Evolutionary conservation across 352 stramenopile genomes (phyloP).

Genomic region (Phytophthora ohioensis): DNA sequence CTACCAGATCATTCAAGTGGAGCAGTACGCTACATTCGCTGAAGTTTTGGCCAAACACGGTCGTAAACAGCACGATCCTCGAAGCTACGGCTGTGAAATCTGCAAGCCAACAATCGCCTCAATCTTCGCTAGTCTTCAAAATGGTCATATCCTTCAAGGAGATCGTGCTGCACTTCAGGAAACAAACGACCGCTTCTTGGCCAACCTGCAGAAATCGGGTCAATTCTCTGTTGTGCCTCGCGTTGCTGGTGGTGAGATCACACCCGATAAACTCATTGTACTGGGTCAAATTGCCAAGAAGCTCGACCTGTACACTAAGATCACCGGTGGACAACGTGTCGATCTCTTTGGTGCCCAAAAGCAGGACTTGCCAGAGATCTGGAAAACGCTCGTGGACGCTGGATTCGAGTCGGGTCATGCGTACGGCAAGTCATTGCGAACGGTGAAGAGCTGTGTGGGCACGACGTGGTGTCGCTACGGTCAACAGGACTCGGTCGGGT

Average conservation of each 20-base stretch:
- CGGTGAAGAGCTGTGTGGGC: constrained; percentile 94
- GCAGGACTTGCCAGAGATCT: constrained; percentile 92
- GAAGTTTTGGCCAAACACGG: constrained; percentile 89
- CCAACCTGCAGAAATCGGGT: constrained; percentile 94
- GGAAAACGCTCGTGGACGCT: constrained; percentile 90
- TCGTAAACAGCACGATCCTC: constrained; percentile 48
- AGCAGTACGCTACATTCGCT: constrained; percentile 88
- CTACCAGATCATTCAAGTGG: constrained; percentile 87
- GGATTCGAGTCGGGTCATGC: constrained; percentile 94
- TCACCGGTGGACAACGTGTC: constrained; percentile 94
- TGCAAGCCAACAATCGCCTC: constrained; percentile 93
- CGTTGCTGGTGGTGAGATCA: constrained; percentile 92
- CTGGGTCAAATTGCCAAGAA: constrained; percentile 90
- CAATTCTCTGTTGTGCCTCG: constrained; percentile 94
- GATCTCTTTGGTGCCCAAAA: constrained; percentile 94
- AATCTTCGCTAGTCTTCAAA: constrained; percentile 92
- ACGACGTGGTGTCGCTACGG: constrained; percentile 94
- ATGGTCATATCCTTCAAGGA: constrained; percentile 86
- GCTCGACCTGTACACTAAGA: constrained; percentile 94
- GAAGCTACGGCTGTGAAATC: constrained; percentile 89
- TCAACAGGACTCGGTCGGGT: constrained; percentile 91
- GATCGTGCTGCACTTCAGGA: constrained; percentile 87
- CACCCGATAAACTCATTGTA: constrained; percentile 90
- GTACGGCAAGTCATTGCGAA: constrained; percentile 94
- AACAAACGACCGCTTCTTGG: constrained; percentile 93